phyloP scores from a whole-genome alignment of 2,329 filamentous ascomycete species.

The Phoma herbarum region DNA sequence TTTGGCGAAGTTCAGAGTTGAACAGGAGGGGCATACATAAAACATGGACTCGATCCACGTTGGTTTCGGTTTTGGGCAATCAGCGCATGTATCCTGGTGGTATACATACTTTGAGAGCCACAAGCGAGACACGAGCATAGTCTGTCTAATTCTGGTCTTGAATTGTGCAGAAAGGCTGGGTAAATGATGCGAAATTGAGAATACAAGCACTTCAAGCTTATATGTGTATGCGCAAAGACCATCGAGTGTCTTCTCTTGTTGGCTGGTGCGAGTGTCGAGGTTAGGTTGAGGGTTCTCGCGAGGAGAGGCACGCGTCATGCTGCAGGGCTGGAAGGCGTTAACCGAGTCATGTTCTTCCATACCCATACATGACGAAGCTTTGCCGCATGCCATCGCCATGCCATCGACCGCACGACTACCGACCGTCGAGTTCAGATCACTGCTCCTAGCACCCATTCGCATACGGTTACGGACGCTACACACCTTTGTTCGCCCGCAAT shows the following conservation, averaged over 20 bases:
- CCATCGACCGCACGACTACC: conserved; percentile 21
- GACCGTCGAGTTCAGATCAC: conserved; percentile 30
- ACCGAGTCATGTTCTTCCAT: conserved; percentile 1
- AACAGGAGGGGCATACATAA: background rate
- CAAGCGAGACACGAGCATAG: background rate
- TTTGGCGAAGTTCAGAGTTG: background rate
- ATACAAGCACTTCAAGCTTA: no score
- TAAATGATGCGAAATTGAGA: no score
- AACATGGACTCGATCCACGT: background rate
- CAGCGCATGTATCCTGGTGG: background rate
- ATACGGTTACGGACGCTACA: conserved; percentile 24
- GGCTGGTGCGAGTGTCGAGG: background rate
- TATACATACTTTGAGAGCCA: background rate
- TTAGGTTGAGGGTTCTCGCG: background rate
- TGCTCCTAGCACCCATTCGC: conserved; percentile 31
- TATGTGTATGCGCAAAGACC: no score
- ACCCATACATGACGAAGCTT: background rate
- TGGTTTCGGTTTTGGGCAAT: background rate
- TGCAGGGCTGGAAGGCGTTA: conserved; percentile 6
- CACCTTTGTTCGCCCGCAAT: conserved; percentile 27
- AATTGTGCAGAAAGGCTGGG: background rate
- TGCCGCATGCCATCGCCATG: conserved; percentile 24
- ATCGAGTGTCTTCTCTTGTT: background rate
- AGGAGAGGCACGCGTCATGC: conserved; percentile 1
- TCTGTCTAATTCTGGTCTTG: no score